Evolutionary conservation across 805 yeast genomes (phyloP).

Genomic region (Wickerhamiella musiphila): DNA sequence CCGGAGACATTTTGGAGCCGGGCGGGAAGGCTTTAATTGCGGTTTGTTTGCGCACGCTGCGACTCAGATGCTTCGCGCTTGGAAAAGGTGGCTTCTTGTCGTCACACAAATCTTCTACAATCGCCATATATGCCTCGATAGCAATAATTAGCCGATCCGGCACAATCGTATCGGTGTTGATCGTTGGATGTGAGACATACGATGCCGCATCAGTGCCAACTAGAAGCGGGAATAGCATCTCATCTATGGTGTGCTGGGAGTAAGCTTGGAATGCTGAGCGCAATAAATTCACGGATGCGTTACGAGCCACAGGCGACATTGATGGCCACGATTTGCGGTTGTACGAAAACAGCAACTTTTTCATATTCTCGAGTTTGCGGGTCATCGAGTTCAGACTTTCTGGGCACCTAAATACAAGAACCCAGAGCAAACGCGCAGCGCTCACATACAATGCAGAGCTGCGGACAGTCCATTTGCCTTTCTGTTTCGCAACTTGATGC

Average conservation of each 20-base stretch:
- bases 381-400: constrained; percentile 82
- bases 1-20: neutral
- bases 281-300: constrained; percentile 54
- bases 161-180: constrained; percentile 37
- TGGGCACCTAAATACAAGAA: constrained; percentile 65
- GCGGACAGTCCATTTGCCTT: constrained; percentile 39
- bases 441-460: constrained; percentile 36
- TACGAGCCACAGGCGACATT: constrained; percentile 41
- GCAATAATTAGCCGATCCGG: constrained; percentile 60
- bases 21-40: neutral
- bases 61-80: constrained; percentile 28
- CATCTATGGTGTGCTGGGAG: constrained; percentile 63
- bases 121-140: constrained; percentile 52
- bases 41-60: neutral
- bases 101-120: constrained; percentile 42
- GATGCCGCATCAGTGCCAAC: constrained; percentile 14
- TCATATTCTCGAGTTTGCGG: constrained; percentile 51
- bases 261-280: constrained; percentile 66
- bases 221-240: constrained; percentile 53
- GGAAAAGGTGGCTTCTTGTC: constrained; percentile 55
- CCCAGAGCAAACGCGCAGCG: constrained; percentile 71
- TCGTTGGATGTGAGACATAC: constrained; percentile 16
- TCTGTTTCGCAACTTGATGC: constrained; percentile 38
- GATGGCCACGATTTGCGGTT: constrained; percentile 65
- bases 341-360: constrained; percentile 33